A percentile compares a stretch with the other conserved stretches of the same genome.
Conservation (phyloP, 73 alveolate genomes). For the Tetrahymena thermophila region DNA sequence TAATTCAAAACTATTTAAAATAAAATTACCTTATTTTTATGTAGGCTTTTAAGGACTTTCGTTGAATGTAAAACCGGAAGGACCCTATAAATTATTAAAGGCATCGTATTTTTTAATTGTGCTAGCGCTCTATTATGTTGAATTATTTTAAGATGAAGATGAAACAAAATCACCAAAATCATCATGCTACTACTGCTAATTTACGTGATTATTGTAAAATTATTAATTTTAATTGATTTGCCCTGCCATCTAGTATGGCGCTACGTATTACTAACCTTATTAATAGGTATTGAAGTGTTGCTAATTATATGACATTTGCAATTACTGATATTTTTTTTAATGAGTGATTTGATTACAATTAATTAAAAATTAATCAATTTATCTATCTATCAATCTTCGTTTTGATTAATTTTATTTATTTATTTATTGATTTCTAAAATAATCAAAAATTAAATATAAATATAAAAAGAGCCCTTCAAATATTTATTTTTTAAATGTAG, state of each 20-base stretch:
- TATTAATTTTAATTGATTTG: neutral
- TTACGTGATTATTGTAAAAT: neutral
- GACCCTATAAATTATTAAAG: neutral
- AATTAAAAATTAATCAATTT: too few species aligned
- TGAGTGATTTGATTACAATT: neutral
- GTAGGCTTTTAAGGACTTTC: neutral
- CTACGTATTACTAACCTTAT: neutral
- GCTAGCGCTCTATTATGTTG: neutral
- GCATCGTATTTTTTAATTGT: neutral
- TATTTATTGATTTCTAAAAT: too few species aligned
- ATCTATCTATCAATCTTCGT: neutral
- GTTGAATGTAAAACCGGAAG: neutral
- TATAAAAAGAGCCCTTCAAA: neutral
- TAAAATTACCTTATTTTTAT: neutral
- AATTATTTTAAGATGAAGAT: neutral
- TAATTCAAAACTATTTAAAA: neutral
- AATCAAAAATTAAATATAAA: too few species aligned
- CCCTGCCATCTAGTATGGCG: neutral
- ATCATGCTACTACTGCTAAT: neutral
- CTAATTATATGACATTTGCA: neutral
- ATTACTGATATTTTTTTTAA: neutral
- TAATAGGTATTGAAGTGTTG: neutral
- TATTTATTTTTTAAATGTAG: neutral
- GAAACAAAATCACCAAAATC: neutral
- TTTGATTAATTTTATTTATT: neutral